Conservation (phyloP, 2,329 filamentous ascomycete species). For the Ascochyta pisi region DNA sequence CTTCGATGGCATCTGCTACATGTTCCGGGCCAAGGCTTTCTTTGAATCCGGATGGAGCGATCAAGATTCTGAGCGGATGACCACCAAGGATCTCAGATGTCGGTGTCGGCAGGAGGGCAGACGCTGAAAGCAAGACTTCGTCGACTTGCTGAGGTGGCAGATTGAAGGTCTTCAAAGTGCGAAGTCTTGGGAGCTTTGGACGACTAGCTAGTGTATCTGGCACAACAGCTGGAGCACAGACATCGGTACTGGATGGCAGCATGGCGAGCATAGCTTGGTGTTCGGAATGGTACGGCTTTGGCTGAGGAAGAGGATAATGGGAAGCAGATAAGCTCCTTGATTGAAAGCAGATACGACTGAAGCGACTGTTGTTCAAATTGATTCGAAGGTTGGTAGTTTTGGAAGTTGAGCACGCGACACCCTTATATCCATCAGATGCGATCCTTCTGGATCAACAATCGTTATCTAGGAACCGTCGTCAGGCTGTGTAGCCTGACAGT, state of each 20-base stretch:
- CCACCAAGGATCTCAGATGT: conserved; percentile 29
- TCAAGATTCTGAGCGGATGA: conserved; percentile 49
- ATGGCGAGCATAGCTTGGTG: conserved; percentile 23
- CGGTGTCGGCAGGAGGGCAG: conserved; percentile 26
- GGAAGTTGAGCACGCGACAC: conserved; percentile 19
- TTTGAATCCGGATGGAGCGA: conserved; percentile 63
- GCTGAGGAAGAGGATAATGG: background rate
- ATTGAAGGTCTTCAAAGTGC: conserved; percentile 32
- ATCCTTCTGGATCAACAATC: background rate
- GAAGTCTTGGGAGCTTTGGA: conserved; percentile 26
- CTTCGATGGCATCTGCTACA: conserved; percentile 60
- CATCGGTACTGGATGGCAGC: conserved; percentile 11
- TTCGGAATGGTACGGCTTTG: background rate
- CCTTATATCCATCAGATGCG: conserved; percentile 23
- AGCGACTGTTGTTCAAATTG: conserved; percentile 14
- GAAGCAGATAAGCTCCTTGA: background rate
- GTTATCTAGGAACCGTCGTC: conserved; percentile 4
- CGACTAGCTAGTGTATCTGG: conserved; percentile 10
- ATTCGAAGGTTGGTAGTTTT: conserved; percentile 11
- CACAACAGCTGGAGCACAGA: conserved; percentile 1
- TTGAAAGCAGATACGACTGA: background rate
- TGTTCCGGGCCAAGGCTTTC: conserved; percentile 58
- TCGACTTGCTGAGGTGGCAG: conserved; percentile 26
- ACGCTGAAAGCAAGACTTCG: conserved; percentile 25
- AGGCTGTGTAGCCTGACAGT: conserved; percentile 19